Conservation (phyloP, 2,329 filamentous ascomycete species). For the Fusarium caatingaense region DNA sequence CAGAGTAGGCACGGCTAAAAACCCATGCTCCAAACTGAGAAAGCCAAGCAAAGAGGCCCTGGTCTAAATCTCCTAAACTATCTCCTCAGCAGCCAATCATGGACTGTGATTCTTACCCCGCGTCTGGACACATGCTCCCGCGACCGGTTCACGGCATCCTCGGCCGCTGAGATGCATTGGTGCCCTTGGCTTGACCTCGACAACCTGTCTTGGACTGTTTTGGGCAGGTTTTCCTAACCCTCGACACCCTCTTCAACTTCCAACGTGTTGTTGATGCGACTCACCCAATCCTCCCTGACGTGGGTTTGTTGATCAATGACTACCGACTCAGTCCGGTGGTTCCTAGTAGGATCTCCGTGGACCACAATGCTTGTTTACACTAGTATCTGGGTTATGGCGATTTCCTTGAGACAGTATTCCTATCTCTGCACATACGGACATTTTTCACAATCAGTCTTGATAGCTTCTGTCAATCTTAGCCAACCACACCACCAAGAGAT, state of each 20-base stretch:
- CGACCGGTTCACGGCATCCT: conserved; percentile 45
- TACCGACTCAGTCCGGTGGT: neutral
- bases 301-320: conserved; percentile 15
- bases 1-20: conserved; percentile 24
- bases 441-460: neutral
- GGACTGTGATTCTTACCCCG: conserved; percentile 37
- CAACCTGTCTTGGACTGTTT: conserved; percentile 10
- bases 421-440: neutral
- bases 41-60: conserved; percentile 1
- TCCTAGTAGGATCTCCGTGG: neutral
- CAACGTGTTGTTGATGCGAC: conserved; percentile 11
- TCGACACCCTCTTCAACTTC: conserved; percentile 25
- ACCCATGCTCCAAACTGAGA: conserved; percentile 5
- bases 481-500: conserved; percentile 37
- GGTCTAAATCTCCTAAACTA: conserved; percentile 1
- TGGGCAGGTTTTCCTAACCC: conserved; percentile 16
- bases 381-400: too few species aligned
- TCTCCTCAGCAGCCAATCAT: conserved; percentile 36
- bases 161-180: conserved; percentile 39
- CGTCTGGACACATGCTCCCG: conserved; percentile 44
- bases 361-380: neutral
- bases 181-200: conserved; percentile 28
- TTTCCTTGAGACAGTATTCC: neutral
- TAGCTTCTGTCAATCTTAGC: conserved; percentile 8
- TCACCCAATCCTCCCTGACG: conserved; percentile 1